Base-by-base conservation (phyloP, 176 grass and related monocot species). In the Coix lacrymajobi region DNA sequence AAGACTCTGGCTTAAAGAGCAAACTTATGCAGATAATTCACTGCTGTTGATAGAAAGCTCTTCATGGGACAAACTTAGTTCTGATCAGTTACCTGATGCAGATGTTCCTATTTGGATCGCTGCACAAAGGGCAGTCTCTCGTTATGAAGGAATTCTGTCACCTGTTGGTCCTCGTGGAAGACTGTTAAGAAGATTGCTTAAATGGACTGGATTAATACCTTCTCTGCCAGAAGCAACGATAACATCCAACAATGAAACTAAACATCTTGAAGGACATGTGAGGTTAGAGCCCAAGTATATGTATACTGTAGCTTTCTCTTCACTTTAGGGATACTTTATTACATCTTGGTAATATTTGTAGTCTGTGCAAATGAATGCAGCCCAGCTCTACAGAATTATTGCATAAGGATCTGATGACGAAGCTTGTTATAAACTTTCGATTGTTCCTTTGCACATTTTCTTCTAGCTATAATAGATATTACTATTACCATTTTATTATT, bases 71-170 rank as follows among this genome's bases (percentile, higher is more conserved):
- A 77, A 87, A 3, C 54, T 61, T 76, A 19, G 41, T 37, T 77
- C 81, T 69, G 85, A 96, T 82, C 20, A 93, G 78, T 75, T 86
- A 81, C 78, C 25, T 41, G 82, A 98, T 82, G 80, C 15, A 15
- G 91, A 95, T 73, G 80, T 92, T 87, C 96, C 96, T 74, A 95
- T 96, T 85, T 98, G 89, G 91, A 93, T 96, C 77, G 93, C 93
- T 73, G 96, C 96, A 41, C 83, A 96, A 80, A 93, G 65, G 84
- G 88, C 93, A 22, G 89, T 96, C 75, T 93, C 89, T 69, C 89
- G 82, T 76, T 98, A 98, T 71, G 89, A 95, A 92, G 93, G 93
- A 54, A 80, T 98, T 61, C 81, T 98, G 29, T 98, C 96, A 56
- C 85, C 96, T 81, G 67, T 90, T 48, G 93, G 91, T 40, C 93